Conservation (phyloP, 2,329 filamentous ascomycete species). For the Sporothrix sp. region DNA sequence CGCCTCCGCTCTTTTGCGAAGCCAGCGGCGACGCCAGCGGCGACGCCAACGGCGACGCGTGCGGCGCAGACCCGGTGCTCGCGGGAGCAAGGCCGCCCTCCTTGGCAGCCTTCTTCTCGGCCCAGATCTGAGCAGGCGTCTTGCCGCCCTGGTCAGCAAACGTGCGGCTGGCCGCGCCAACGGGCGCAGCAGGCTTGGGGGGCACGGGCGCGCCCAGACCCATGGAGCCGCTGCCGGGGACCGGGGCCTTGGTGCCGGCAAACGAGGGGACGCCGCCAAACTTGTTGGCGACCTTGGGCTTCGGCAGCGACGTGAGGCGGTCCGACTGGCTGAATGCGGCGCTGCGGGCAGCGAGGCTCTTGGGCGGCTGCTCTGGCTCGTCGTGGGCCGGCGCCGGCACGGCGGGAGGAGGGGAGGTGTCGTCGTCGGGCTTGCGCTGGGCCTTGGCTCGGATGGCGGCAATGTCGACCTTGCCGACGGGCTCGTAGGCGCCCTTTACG, state of each 20-base stretch:
- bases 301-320: constrained; percentile 77
- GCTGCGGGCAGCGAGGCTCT: constrained; percentile 64
- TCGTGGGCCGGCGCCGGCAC: constrained; percentile 18
- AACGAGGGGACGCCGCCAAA: constrained; percentile 63
- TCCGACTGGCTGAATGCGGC: constrained; percentile 61
- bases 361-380: constrained; percentile 34
- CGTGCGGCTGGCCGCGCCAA: constrained; percentile 77
- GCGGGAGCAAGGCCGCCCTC: constrained; percentile 42
- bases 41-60: constrained; percentile 36
- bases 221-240: constrained; percentile 54
- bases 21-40: constrained; percentile 42
- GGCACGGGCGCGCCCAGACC: constrained; percentile 54
- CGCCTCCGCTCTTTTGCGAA: constrained; percentile 62
- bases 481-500: constrained; percentile 90
- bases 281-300: constrained; percentile 89
- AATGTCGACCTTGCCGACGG: constrained; percentile 94
- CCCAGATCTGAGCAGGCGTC: constrained; percentile 94
- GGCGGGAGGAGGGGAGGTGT: constrained; percentile 3
- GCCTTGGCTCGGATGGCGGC: constrained; percentile 64
- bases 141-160: constrained; percentile 94
- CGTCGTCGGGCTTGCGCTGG: constrained; percentile 11
- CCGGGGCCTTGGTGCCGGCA: constrained; percentile 79
- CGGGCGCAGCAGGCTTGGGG: constrained; percentile 46
- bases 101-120: constrained; percentile 79
- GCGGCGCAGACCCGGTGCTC: constrained; percentile 20